phyloP scores from a whole-genome alignment of 352 stramenopile species.

The Halophytophthora polymorphica region DNA sequence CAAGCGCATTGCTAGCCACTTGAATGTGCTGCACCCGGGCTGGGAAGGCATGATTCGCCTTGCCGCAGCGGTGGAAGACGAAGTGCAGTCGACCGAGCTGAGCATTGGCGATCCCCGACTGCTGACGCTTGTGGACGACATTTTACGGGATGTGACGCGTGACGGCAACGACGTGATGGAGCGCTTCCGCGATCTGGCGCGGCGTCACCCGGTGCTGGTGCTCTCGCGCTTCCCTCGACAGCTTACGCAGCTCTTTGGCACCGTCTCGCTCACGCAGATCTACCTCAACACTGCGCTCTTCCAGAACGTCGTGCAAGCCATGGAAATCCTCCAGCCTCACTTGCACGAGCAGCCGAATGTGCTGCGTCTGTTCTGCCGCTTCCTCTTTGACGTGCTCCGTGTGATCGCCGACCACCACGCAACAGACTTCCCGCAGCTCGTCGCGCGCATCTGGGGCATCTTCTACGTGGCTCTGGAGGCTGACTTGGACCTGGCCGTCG shows the following conservation, averaged over 20 bases:
- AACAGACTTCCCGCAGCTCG: conserved; percentile 62
- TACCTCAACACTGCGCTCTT: conserved; percentile 64
- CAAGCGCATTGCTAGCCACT: conserved; percentile 33
- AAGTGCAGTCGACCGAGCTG: conserved; percentile 4
- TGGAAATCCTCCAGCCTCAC: conserved; percentile 54
- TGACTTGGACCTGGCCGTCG: conserved; percentile 29
- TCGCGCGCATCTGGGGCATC: conserved; percentile 44
- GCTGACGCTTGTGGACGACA: conserved; percentile 44
- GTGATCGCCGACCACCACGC: conserved; percentile 63
- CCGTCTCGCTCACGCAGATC: conserved; percentile 61
- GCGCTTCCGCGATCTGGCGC: conserved; percentile 52
- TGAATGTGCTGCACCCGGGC: conserved; percentile 48
- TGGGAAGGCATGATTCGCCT: conserved; percentile 54
- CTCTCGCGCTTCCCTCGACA: conserved; percentile 46
- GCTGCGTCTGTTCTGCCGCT: conserved; percentile 38
- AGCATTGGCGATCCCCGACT: conserved; percentile 19
- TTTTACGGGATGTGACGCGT: conserved; percentile 36
- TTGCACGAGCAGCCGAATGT: conserved; percentile 29
- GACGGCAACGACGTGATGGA: conserved; percentile 54
- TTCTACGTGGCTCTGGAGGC: conserved; percentile 43
- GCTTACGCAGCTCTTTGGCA: conserved; percentile 49
- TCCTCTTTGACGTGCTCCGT: conserved; percentile 67
- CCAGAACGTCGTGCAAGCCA: conserved; percentile 57
- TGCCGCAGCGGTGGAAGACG: conserved; percentile 8
- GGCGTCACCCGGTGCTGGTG: conserved; percentile 54